phyloP scores from a whole-genome alignment of 1,284 basidiomycete genomes.

The Pascua sp. region DNA sequence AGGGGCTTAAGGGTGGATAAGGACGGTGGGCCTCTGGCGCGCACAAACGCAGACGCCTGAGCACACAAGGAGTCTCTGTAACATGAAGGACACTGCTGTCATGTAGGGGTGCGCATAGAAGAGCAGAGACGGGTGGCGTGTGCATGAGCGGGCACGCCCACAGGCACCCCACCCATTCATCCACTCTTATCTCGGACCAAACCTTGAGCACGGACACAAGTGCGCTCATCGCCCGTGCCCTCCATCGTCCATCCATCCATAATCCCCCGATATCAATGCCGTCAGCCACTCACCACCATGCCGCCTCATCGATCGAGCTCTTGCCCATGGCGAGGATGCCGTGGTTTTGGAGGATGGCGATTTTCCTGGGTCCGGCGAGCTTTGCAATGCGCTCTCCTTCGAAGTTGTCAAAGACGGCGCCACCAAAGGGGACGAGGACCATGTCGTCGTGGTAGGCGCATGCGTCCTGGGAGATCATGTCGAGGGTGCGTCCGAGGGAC shows the following conservation, averaged over 20 bases:
- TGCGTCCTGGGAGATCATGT: conserved; percentile 45
- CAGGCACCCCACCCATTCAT: too few relatives aligned
- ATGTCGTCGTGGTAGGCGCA: conserved; percentile 37
- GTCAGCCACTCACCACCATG: conserved; percentile 40
- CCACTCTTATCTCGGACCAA: too few relatives aligned
- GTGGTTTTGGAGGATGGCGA: conserved; percentile 44
- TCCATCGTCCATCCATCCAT: not conserved
- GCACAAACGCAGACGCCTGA: too few relatives aligned
- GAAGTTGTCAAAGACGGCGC: conserved; percentile 37
- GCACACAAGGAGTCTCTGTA: too few relatives aligned
- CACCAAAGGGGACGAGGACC: conserved; percentile 42
- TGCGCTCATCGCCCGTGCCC: not conserved
- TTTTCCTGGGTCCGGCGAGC: conserved; percentile 23
- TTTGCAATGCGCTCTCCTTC: conserved; percentile 40
- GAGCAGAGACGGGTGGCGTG: too few relatives aligned
- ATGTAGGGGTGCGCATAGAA: too few relatives aligned
- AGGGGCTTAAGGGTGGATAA: too few relatives aligned
- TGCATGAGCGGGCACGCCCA: too few relatives aligned
- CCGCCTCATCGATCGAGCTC: conserved; percentile 41
- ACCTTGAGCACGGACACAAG: not conserved
- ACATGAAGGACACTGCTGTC: too few relatives aligned
- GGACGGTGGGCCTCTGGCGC: too few relatives aligned
- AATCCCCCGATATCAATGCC: not conserved
- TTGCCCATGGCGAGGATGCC: conserved; percentile 34
- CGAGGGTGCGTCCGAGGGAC: conserved; percentile 31